These are phyloP conservation scores for Lachnellula cervina DNA, from an alignment of 2,329 filamentous ascomycete genomes.

Conservation along the genomic window DNA sequence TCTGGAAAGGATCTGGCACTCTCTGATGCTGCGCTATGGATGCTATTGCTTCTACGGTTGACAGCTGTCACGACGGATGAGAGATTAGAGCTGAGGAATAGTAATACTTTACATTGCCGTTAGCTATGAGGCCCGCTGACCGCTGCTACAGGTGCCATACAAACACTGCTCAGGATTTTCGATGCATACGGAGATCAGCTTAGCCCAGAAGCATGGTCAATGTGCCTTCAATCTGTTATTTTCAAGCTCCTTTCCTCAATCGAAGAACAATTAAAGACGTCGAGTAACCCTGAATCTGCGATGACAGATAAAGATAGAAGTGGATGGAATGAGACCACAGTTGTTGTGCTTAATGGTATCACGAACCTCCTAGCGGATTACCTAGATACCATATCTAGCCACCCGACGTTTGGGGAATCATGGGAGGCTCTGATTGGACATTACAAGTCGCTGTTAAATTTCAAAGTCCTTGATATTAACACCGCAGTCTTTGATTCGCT, in stretches of 20 bases:
- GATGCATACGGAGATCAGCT: slow-evolving; percentile 84
- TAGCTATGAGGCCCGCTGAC: no score
- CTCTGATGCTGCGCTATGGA: slow-evolving; percentile 70
- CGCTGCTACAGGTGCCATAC: slow-evolving; percentile 60
- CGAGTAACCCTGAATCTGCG: slow-evolving; percentile 33
- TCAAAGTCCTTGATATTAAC: slow-evolving; percentile 63
- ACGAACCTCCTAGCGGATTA: slow-evolving; percentile 71
- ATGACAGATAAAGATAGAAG: slow-evolving; percentile 39
- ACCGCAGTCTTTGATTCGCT: slow-evolving; percentile 67
- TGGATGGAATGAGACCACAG: slow-evolving; percentile 71
- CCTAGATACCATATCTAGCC: slow-evolving; percentile 63
- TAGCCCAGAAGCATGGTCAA: slow-evolving; percentile 72
- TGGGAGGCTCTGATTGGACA: slow-evolving; percentile 72
- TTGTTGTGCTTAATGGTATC: slow-evolving; percentile 68
- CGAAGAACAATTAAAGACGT: slow-evolving; percentile 47
- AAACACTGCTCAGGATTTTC: slow-evolving; percentile 86
- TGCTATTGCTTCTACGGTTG: slow-evolving; percentile 67
- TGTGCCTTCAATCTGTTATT: slow-evolving; percentile 75
- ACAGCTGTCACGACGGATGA: slow-evolving; percentile 68
- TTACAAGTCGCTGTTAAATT: slow-evolving; percentile 59
- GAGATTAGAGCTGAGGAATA: slow-evolving; percentile 72
- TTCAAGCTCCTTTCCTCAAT: slow-evolving; percentile 72
- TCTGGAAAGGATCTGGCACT: slow-evolving; percentile 53
- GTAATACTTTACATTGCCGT: slow-evolving; percentile 32
- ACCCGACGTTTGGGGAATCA: slow-evolving; percentile 62